Conservation (phyloP, 2,329 filamentous ascomycete species). For the Talaromyces sp. region DNA sequence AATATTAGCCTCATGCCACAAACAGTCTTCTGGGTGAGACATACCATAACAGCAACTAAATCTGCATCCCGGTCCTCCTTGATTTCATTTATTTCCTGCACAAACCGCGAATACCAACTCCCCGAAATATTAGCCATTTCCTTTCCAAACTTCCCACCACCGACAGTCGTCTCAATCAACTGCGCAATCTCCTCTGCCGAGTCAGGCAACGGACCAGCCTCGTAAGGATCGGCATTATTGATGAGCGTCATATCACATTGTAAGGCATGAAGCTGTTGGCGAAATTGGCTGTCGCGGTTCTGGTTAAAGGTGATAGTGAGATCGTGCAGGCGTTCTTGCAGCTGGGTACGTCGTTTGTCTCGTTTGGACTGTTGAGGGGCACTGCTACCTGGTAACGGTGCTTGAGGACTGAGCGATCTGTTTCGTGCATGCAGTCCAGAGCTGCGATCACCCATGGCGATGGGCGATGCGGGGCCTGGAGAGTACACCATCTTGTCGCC, state of each 20-base stretch:
- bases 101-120: constrained; percentile 78
- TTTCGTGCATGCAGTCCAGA: constrained; percentile 26
- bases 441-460: constrained; percentile 21
- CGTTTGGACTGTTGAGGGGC: constrained; percentile 66
- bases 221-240: constrained; percentile 78
- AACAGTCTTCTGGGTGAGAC: constrained; percentile 26
- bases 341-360: constrained; percentile 81
- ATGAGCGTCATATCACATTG: constrained; percentile 87
- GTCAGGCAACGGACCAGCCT: constrained; percentile 64
- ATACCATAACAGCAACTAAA: constrained; percentile 75
- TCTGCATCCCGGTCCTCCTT: constrained; percentile 84
- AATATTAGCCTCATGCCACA: not conserved
- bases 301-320: constrained; percentile 75
- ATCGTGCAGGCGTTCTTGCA: constrained; percentile 73
- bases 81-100: constrained; percentile 80
- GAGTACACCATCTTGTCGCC: constrained; percentile 37
- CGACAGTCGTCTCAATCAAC: constrained; percentile 56
- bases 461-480: constrained; percentile 35
- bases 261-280: constrained; percentile 85
- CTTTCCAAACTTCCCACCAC: constrained; percentile 63
- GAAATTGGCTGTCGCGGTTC: constrained; percentile 79
- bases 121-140: constrained; percentile 66
- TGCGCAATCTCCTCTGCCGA: constrained; percentile 64
- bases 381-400: constrained; percentile 22
- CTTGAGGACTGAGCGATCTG: constrained; percentile 33